Evolutionary conservation across 192 early-diverging fungal species (phyloP).

Genomic region (Gaertneriomyces sp.): DNA sequence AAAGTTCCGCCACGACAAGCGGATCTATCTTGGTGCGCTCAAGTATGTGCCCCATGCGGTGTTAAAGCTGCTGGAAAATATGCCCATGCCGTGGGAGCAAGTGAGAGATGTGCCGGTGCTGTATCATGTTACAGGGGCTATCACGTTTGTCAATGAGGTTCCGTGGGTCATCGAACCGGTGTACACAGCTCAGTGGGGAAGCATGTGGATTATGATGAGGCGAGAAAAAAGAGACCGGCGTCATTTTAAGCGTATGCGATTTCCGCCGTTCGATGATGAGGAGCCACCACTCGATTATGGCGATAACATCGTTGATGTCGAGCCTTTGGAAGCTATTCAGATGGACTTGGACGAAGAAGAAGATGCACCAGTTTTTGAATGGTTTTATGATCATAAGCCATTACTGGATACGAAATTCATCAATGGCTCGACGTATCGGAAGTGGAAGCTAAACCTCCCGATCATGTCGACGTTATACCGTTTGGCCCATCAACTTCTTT

Average conservation of each 20-base stretch:
- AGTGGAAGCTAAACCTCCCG: conserved; percentile 87
- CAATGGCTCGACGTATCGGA: conserved; percentile 83
- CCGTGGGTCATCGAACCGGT: conserved; percentile 95
- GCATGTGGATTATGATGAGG: conserved; percentile 99
- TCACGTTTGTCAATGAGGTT: conserved; percentile 98
- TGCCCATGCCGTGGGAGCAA: conserved; percentile 99
- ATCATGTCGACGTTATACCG: conserved; percentile 94
- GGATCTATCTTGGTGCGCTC: conserved; percentile 95
- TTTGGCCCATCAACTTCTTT: conserved; percentile 86
- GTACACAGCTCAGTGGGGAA: conserved; percentile 98
- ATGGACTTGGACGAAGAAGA: conserved; percentile 98
- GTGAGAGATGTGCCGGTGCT: conserved; percentile 91
- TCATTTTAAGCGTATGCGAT: conserved; percentile 98
- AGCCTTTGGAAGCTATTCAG: conserved; percentile 96
- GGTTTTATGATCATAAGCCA: conserved; percentile 98
- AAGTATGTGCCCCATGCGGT: conserved; percentile 99
- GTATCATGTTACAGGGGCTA: conserved; percentile 98
- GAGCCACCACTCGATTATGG: conserved; percentile 98
- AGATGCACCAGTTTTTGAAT: conserved; percentile 84
- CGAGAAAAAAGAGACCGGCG: conserved; percentile 95
- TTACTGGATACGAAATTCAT: conserved; percentile 70
- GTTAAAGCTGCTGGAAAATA: conserved; percentile 95
- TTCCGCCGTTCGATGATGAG: conserved; percentile 98
- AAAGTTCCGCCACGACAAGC: conserved; percentile 96
- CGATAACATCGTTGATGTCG: conserved; percentile 97